Evolutionary conservation across 371 early-diverging fungal species (phyloP), one percentile per base, ranked within the genome.

Genomic region (Haplosporangium sp.): DNA sequence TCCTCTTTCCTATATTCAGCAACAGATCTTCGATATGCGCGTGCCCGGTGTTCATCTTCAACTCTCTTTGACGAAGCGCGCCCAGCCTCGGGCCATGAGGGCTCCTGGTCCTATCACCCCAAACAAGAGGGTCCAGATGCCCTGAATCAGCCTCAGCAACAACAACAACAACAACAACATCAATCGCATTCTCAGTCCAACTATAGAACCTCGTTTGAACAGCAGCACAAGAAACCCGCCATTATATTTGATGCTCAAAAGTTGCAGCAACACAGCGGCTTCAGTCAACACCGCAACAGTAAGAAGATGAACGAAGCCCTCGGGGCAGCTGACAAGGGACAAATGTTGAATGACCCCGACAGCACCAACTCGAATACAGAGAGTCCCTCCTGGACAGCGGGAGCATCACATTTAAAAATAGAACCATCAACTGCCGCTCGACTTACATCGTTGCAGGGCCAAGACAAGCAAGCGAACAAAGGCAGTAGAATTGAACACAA

Each of bases 1-100:
- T 69, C 65, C 9, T 61, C 62, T 41, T 53, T 45, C 40, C 58
- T 58, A 16, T 69, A 59, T 14, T 56, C 64, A 1, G 56, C 74
- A 20, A 18, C 42, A 10, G 55, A 64, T 2, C 51, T 62, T 7
- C 70, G 70, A 37, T 38, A 58, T 18, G 61, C 68, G 0, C 59
- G 67, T n/a, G 72, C 79, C 18, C 79, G 79, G 37, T 72, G 79
- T 46, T 77, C 79, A 6, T 77, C 79, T 12, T 77, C 79, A 13
- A 77, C 79, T 7, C 62, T 77, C n/a, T 77, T 67, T 62, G 79
- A 77, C 12, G 79, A 77, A 8, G 43, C 72, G 0, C 67, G 65
- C 2, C 76, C 70, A 20, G 23, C 62, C 0, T 69, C 76, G 0
- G 40, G 48, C 7, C 59, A 58, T 47, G 23, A 62, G 42, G 23